Conservation (phyloP, 768 basidiomycete genomes). For the Panaeolus cyanescens region DNA sequence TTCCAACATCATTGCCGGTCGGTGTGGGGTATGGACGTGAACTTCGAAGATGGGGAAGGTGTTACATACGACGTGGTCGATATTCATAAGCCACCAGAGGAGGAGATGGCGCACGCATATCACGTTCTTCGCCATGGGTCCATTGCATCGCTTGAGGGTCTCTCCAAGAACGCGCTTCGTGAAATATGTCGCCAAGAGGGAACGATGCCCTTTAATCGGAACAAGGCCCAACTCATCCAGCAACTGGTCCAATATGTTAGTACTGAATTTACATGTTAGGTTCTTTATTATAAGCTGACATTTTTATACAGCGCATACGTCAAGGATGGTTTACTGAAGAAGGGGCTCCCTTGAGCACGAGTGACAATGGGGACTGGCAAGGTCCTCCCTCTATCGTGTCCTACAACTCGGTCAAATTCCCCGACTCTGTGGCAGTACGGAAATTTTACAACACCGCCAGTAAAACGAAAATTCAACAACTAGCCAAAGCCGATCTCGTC, state of each 20-base stretch:
- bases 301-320: neutral
- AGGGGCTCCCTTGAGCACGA: neutral
- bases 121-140: neutral
- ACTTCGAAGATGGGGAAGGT: conserved; percentile 3
- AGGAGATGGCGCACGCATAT: neutral
- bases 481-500: neutral
- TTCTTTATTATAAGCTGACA: neutral
- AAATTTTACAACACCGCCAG: neutral
- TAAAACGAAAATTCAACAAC: neutral
- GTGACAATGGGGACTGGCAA: neutral
- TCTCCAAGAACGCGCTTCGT: neutral
- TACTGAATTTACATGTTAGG: neutral
- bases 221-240: neutral
- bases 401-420: neutral
- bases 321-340: neutral
- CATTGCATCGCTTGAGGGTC: neutral
- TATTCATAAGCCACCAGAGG: neutral
- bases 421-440: neutral
- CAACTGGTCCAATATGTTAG: neutral
- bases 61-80: neutral
- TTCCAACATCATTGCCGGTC: conserved; percentile 23
- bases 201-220: neutral
- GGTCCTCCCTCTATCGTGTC: neutral
- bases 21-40: conserved; percentile 17
- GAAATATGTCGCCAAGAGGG: neutral